Evolutionary conservation across 306 rosid genomes (phyloP), one percentile per base, ranked within the genome.

Genomic region (Biancaea sappan): DNA sequence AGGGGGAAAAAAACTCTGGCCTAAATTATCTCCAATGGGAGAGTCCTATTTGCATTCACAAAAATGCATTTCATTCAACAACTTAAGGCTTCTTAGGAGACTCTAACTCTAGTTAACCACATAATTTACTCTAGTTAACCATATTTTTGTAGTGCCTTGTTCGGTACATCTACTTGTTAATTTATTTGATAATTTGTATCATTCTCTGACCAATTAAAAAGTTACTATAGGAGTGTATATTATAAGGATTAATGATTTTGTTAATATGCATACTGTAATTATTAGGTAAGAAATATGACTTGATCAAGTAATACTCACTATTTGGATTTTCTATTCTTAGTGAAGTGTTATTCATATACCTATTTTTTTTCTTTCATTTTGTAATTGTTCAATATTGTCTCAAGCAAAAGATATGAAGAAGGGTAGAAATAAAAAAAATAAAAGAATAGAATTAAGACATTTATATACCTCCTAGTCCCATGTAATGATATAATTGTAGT

Each of bases 331-430:
- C n/a, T n/a, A n/a, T n/a, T n/a, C n/a, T n/a, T n/a, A n/a, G n/a
- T n/a, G n/a, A n/a, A n/a, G n/a, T n/a, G n/a, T n/a, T n/a, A n/a
- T n/a, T n/a, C n/a, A 50, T 43, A 43, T 43, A 18, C 52, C 4
- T 66, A 10, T 21, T 21, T 68, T 6, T 67, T 67, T 31, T 7
- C 48, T 16, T 61, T 72, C 21, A 24, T 1, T 21, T 57, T 28
- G 50, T 35, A 26, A 26, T 11, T 72, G 81, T 76, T 71, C 67
- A 50, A 66, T 58, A 13, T 52, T 41, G 46, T 52, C 28, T 61
- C 70, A 79, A 51, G 25, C 28, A 29, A 53, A 16, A 80, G 34
- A 6, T 40, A 19, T 50, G 51, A 43, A 40, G 32, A 37, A 52
- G 48, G 18, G 15, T 2, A 9, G 51, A 75, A 62, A 25, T 18